Percentiles rank a stretch among this genome's conserved stretches.
phyloP scores from a whole-genome alignment of 495 filamentous ascomycete species.

The Penicillium diatomitis region DNA sequence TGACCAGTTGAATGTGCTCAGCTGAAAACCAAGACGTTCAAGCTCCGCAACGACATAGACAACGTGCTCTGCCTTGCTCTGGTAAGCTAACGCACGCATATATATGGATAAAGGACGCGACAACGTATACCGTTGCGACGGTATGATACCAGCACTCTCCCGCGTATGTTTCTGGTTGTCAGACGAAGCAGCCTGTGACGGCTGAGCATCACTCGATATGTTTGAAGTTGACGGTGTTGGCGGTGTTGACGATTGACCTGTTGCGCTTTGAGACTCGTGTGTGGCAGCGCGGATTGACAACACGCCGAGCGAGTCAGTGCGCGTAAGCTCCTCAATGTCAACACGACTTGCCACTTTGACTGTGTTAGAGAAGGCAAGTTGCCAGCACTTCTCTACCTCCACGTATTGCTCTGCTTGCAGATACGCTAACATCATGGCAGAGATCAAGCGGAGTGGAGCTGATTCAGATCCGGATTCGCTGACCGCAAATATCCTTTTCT shows the following conservation, averaged over 20 bases:
- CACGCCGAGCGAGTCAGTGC: background rate
- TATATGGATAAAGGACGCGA: conserved; percentile 49
- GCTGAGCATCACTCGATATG: background rate
- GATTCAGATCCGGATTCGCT: conserved; percentile 13
- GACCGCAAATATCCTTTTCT: conserved; percentile 19
- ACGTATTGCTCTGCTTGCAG: conserved; percentile 44
- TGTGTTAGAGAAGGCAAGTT: conserved; percentile 45
- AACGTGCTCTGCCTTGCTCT: conserved; percentile 38
- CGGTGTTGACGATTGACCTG: too few species aligned
- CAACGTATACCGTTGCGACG: conserved; percentile 50
- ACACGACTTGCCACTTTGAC: conserved; percentile 28
- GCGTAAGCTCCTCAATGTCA: conserved; percentile 13
- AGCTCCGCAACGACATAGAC: conserved; percentile 41
- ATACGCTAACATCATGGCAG: conserved; percentile 56
- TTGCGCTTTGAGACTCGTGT: too few species aligned
- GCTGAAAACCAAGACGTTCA: conserved; percentile 50
- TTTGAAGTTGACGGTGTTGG: too few species aligned
- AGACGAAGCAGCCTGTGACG: background rate
- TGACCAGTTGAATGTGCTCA: conserved; percentile 50
- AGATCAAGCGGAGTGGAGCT: conserved; percentile 49
- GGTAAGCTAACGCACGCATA: conserved; percentile 44
- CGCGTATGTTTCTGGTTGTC: background rate
- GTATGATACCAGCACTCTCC: conserved; percentile 24
- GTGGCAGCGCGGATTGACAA: background rate
- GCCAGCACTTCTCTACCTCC: conserved; percentile 58